Percentiles rank a stretch among this genome's conserved stretches.
phyloP scores from a whole-genome alignment of 1,139 yeast genomes.

The Trichomonascaceae sp. region DNA sequence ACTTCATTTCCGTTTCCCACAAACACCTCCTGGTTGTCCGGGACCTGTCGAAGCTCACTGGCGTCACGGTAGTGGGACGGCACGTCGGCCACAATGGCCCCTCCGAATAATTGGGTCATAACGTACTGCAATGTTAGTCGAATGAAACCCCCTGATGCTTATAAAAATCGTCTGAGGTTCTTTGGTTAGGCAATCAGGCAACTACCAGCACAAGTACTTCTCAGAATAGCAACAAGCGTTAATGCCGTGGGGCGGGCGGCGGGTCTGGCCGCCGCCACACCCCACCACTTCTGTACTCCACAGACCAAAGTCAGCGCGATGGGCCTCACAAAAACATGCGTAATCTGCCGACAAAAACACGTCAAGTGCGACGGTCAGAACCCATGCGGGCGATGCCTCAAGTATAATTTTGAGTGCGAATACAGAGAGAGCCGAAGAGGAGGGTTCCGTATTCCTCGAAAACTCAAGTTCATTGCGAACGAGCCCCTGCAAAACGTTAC shows the following conservation, averaged over 20 bases:
- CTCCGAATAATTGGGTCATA: slow-evolving; percentile 82
- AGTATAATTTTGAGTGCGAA: background rate
- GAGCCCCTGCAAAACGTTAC: too few relatives aligned
- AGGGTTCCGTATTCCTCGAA: background rate
- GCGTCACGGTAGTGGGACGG: slow-evolving; percentile 57
- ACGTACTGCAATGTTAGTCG: too few relatives aligned
- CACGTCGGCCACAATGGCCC: slow-evolving; percentile 48
- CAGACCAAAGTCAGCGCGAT: too few relatives aligned
- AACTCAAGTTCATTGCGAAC: background rate
- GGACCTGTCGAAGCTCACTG: slow-evolving; percentile 60
- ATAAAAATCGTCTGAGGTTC: too few relatives aligned
- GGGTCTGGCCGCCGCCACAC: too few relatives aligned
- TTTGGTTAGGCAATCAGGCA: too few relatives aligned
- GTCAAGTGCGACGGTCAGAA: background rate
- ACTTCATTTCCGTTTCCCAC: slow-evolving; percentile 26
- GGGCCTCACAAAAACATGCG: background rate
- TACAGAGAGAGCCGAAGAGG: background rate
- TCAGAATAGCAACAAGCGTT: too few relatives aligned
- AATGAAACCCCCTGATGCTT: too few relatives aligned
- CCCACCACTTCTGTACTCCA: too few relatives aligned
- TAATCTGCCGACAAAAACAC: background rate
- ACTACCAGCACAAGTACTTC: too few relatives aligned
- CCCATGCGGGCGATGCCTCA: background rate
- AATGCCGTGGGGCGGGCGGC: too few relatives aligned
- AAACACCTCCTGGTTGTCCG: slow-evolving; percentile 83